Percentiles rank a stretch among this genome's conserved stretches.
Conservation (phyloP, 768 basidiomycete species). For the Boletus subparvulus region DNA sequence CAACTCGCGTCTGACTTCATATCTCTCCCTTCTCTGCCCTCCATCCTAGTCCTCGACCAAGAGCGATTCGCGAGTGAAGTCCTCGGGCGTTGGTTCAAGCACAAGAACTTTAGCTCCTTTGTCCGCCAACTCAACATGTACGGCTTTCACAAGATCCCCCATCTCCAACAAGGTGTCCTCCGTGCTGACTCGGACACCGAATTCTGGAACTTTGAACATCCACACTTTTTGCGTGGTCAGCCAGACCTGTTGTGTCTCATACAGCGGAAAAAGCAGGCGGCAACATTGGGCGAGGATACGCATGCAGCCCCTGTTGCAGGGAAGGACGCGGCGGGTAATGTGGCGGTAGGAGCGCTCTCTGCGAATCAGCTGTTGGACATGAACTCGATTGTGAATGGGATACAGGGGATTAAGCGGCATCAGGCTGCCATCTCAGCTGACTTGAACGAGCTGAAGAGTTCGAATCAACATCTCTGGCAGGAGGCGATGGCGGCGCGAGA, state of each 20-base stretch:
- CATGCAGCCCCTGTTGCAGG: constrained; percentile 14
- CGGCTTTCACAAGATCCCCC: constrained; percentile 94
- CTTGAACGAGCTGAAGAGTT: constrained; percentile 81
- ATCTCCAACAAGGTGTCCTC: constrained; percentile 92
- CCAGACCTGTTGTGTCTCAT: constrained; percentile 87
- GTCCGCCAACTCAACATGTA: constrained; percentile 97
- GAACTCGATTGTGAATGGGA: constrained; percentile 75
- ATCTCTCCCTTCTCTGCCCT: background rate
- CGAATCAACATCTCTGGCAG: constrained; percentile 91
- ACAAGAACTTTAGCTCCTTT: constrained; percentile 94
- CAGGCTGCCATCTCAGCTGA: constrained; percentile 91
- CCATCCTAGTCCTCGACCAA: constrained; percentile 74
- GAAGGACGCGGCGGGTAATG: constrained; percentile 18
- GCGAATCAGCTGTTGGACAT: constrained; percentile 68
- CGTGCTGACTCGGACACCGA: constrained; percentile 80
- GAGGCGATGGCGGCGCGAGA: constrained; percentile 78
- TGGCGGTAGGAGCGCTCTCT: constrained; percentile 30
- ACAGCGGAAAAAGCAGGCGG: constrained; percentile 72
- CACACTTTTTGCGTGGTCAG: constrained; percentile 85
- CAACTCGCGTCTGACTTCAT: background rate
- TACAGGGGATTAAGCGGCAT: constrained; percentile 85
- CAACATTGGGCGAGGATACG: constrained; percentile 33
- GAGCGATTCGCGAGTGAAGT: constrained; percentile 89
- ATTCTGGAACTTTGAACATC: constrained; percentile 90
- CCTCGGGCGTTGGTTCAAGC: constrained; percentile 95